Evolutionary conservation across 352 stramenopile species (phyloP), one percentile per base, ranked within the genome.

Genomic region (Lagenidium giganteum): DNA sequence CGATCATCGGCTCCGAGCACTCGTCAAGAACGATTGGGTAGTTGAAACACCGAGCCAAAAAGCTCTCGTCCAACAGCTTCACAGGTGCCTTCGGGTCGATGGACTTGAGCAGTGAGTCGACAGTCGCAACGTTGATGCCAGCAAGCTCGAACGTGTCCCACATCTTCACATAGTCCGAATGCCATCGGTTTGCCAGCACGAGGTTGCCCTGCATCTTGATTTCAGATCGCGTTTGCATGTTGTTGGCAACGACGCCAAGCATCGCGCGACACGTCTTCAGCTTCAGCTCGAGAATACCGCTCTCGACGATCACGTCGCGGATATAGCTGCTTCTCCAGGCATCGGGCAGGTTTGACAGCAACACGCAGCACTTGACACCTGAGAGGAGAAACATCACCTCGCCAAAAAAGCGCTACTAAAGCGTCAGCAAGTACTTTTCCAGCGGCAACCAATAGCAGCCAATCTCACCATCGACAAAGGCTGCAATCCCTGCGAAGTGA

Each of bases 11-110:
- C 0, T 57, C 65, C 12, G 41, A 44, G 32, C 77, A 87, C 27
- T 83, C 70, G 42, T 73, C 76, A 22, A 87, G 53, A 2, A 65
- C 67, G 18, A 90, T 51, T 3, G 74, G 78, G 50, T 90, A 90
- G 54, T 86, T 70, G 17, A 90, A 42, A 4, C 70, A 23, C 5
- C 32, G 45, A 11, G 77, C 74, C 22, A 90, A 30, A 12, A 50
- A 20, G 3, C 49, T 31, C 30, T 90, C 78, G 16, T 37, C 22
- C 11, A 82, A 51, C 7, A 70, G 5, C 5, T 32, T 23, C 9
- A 48, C n/a, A 1, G 22, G 11, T 8, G 35, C 24, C 8, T 13
- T 46, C 13, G n/a, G n/a, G 14, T 8, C 23, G 9, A 22, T 4
- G 32, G 20, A 23, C 5, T 34, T 12, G 11, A n/a, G 5, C 27